Evolutionary conservation across 2,329 filamentous ascomycete genomes (phyloP).

Genomic region (Cryphonectria carpinicola): DNA sequence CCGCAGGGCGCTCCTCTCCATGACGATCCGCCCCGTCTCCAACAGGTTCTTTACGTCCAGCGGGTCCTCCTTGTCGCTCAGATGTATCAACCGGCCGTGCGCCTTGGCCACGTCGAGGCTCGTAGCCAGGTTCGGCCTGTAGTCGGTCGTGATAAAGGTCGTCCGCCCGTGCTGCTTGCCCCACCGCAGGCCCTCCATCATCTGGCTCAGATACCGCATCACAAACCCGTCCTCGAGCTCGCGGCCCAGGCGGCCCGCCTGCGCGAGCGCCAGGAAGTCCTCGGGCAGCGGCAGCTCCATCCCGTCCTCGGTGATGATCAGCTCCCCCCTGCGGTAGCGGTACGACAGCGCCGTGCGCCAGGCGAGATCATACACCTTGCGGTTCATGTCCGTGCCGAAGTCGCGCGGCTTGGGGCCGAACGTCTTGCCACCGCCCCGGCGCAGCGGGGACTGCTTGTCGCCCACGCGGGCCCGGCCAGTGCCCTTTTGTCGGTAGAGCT

Average conservation of each 20-base stretch:
- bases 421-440: conserved; percentile 82
- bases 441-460: conserved; percentile 78
- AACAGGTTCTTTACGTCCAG: conserved; percentile 96
- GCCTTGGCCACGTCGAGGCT: conserved; percentile 66
- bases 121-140: conserved; percentile 65
- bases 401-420: conserved; percentile 92
- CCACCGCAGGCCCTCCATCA: conserved; percentile 74
- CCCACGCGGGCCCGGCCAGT: conserved; percentile 79
- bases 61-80: conserved; percentile 54
- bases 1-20: conserved; percentile 81
- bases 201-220: conserved; percentile 64
- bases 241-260: conserved; percentile 38
- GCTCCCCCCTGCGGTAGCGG: conserved; percentile 83
- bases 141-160: conserved; percentile 70
- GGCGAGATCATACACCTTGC: conserved; percentile 92
- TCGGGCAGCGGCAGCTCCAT: conserved; percentile 66
- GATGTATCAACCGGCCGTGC: conserved; percentile 70
- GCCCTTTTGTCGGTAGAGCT: conserved; percentile 87
- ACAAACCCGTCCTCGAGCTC: conserved; percentile 53
- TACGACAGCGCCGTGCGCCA: conserved; percentile 95
- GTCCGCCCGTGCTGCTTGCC: conserved; percentile 70
- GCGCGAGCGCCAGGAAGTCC: conserved; percentile 50
- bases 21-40: conserved; percentile 80
- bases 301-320: conserved; percentile 81
- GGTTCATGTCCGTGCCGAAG: conserved; percentile 80